Base-by-base conservation (phyloP, 2,329 filamentous ascomycete genomes). In the Fusarium albosuccineum region DNA sequence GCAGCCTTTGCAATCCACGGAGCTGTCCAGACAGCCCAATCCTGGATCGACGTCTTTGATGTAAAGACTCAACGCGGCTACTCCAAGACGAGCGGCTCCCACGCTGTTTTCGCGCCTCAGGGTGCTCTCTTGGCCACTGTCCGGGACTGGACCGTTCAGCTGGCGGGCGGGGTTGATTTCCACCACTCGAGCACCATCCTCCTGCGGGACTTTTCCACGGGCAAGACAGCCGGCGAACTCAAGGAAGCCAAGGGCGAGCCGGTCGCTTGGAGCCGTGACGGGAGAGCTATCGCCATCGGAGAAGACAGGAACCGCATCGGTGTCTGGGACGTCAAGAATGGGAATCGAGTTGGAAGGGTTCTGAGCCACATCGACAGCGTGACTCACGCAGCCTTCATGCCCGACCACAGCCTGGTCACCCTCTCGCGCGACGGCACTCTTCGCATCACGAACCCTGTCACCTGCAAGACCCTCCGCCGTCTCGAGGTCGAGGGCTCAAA, bases 31-130 rank as follows among this genome's bases (percentile, higher is more conserved):
- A 69, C 73, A 9, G 52, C 69, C 34, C 75, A 77, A 22, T 72
- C 76, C n/a, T 79, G 78, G 77, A 74, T 80, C 57, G 78, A 80
- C 62, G 68, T 77, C 16, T 79, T 79, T 53, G 73, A 76, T 42
- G 52, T 76, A 26, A 49, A 59, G 30, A 70, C 72, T 0, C 72
- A 73, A 11, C 65, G 70, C 13, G 66, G 70, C 16, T 70, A 73
- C 58, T 74, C 72, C 62, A 78, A 78, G 67, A 73, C 73, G 0
- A 71, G 69, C 11, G 77, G 78, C 36, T 73, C 71, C 1, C 64
- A 73, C 30, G 78, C 76, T n/a, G 71, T 66, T n/a, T 77, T 78
- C 53, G 62, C 64, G 0, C 72, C 68, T 29, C 46, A 48, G 3
- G 67, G 61, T 26, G 59, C 63, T 40, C 60, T 65, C 39, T 41